A percentile compares a stretch with the other conserved stretches of the same genome.
Conservation (phyloP, 192 early-diverging fungal genomes). For the Backusella mclennaniae region DNA sequence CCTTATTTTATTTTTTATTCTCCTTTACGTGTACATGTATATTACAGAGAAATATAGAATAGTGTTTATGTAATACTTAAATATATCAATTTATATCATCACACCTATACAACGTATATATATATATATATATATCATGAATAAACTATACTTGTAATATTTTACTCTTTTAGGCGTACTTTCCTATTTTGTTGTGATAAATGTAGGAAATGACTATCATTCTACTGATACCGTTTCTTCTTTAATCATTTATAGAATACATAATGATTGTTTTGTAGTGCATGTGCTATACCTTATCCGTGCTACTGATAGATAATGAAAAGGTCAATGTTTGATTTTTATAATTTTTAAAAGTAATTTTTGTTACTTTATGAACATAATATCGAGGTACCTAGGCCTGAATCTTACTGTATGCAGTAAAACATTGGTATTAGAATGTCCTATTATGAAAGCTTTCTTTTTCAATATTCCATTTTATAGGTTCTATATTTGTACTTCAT, state of each 20-base stretch:
- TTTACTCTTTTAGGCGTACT: not conserved
- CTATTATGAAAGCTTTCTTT: too few relatives aligned
- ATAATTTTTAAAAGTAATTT: not conserved
- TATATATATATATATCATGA: not conserved
- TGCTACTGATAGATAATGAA: not conserved
- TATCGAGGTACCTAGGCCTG: not conserved
- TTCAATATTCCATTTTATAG: too few relatives aligned
- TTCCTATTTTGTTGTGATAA: not conserved
- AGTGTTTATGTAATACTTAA: not conserved
- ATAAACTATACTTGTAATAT: not conserved
- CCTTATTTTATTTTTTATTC: not conserved
- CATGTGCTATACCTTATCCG: not conserved
- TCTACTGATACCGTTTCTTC: not conserved
- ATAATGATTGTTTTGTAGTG: not conserved
- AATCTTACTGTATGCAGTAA: not conserved
- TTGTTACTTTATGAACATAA: not conserved
- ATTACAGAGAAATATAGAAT: not conserved
- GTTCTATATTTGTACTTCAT: too few relatives aligned
- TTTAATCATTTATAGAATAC: not conserved
- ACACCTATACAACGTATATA: not conserved
- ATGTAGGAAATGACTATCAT: not conserved
- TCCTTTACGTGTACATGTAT: not conserved
- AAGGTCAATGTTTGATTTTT: not conserved
- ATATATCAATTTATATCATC: not conserved
- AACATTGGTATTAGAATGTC: too few relatives aligned